Evolutionary conservation across 768 basidiomycete species (phyloP), one percentile per base, ranked within the genome.

Genomic region (Lactarius quietus): DNA sequence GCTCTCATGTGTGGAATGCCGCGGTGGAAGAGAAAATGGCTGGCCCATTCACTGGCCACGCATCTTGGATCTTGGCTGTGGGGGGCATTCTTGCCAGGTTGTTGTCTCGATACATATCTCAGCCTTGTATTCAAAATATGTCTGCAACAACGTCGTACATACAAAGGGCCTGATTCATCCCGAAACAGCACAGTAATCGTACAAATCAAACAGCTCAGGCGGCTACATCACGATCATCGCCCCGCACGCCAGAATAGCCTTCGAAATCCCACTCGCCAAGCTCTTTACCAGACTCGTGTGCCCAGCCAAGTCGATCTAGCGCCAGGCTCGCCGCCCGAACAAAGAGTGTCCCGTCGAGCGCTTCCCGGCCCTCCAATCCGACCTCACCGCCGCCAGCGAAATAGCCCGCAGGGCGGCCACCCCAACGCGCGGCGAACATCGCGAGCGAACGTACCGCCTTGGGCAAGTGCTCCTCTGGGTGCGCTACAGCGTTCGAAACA

Each of bases 321-420:
- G 83, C 84, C 71, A 87, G 68, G 63, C 81, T 80, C 7, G 86
- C 87, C 0, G 77, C 76, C 53, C 87, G 77, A 38, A 87, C 68
- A 71, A 91, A 91, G 57, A 91, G 69, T 20, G 82, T 83, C 10
- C 88, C 88, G 71, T 90, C 88, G 14, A 84, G 69, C 36, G 76
- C 71, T 61, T 83, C 83, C 6, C 79, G 80, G n/a, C 82, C 86
- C 17, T 78, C 76, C 48, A 87, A 73, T 70, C 29, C 74, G 17
- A 56, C 62, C 1, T 68, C 59, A 15, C 68, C 67, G 3, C 68
- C 58, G n/a, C 57, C 61, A 17, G 74, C 70, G 51, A 78, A 82
- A 45, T 69, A 62, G 4, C 77, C 78, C 0, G 73, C 58, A 9
- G 67, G 63, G 43, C 81, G 76, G 35, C 70, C 67, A 12, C 84